Evolutionary conservation across 2,329 filamentous ascomycete species (phyloP), one percentile per base, ranked within the genome.

Genomic region (Xylaria sp.): DNA sequence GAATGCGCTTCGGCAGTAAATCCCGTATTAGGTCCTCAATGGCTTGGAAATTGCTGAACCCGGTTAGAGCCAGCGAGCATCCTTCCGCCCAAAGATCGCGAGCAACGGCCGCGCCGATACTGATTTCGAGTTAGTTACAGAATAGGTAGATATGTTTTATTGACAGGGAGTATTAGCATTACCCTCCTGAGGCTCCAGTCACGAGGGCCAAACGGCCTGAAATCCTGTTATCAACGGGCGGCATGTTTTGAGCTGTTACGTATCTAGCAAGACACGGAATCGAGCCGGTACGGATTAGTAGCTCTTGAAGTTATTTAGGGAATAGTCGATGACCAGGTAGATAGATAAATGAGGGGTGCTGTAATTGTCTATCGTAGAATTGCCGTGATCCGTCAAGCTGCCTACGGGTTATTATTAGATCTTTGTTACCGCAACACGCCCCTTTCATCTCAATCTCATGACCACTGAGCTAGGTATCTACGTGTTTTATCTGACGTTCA

Each of bases 181-280:
- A 72, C 72, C 71, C 72, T 62, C 72, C 72, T 48, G 70, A 73
- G 53, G 71, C 73, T 35, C 73, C 72, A 23, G 73, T 74, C 18
- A 74, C 67, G 8, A 74, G 71, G 50, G 71, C 73, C 42, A 74
- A 63, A 13, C 73, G 71, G 35, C 73, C 72, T 42, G 60, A 65
- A 16, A 74, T 66, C 23, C 67, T 66, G 62, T 74, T 74, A 64
- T 74, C 70, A 49, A 70, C 68, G 52, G 60, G 65, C 30, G 67
- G 44, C 70, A 72, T 73, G 16, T 51, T 30, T 30, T 30, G 16
- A 16, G 16, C 16, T 16, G 23, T 30, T 30, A 30, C 23, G 16
- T 16, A 16, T 16, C 23, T 30, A 30, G 23, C 23, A 30, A 30
- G 23, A 30, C 23, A 30, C 23, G 23, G 23, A 30, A 30, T 30